Conservation (phyloP, 139 green algal species). For the Tetradesmus lagerheimii region DNA sequence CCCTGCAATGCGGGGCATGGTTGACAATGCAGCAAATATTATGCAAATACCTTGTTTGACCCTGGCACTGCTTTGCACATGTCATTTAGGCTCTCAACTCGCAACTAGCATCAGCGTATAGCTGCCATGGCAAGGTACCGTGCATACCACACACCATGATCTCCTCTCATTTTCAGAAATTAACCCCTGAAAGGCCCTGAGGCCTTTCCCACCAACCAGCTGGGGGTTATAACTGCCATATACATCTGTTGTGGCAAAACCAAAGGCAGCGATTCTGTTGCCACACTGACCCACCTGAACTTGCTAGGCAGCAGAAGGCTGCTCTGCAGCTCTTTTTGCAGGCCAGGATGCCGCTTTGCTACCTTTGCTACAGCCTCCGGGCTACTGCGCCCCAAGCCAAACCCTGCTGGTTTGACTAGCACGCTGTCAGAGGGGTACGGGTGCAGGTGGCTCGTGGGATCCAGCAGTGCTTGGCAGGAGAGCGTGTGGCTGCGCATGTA, state of each 20-base stretch:
- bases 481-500: conserved; percentile 70
- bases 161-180: too few relatives aligned
- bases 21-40: too few relatives aligned
- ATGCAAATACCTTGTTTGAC: too few relatives aligned
- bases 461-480: conserved; percentile 52
- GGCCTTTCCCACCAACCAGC: too few relatives aligned
- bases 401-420: conserved; percentile 60
- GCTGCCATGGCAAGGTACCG: too few relatives aligned
- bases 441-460: conserved; percentile 59
- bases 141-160: too few relatives aligned
- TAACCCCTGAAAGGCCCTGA: too few relatives aligned
- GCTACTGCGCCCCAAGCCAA: conserved; percentile 63
- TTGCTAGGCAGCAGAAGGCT: conserved; percentile 63
- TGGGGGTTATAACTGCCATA: too few relatives aligned
- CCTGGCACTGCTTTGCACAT: too few relatives aligned
- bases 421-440: conserved; percentile 53
- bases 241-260: too few relatives aligned
- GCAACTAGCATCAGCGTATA: too few relatives aligned
- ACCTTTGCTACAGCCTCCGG: conserved; percentile 26
- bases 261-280: background rate
- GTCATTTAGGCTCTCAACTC: background rate
- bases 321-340: background rate
- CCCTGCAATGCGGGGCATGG: background rate
- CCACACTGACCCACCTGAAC: conserved; percentile 47
- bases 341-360: background rate